Conservation (phyloP, 140 eudicot species). For the Senecio squalidus region DNA sequence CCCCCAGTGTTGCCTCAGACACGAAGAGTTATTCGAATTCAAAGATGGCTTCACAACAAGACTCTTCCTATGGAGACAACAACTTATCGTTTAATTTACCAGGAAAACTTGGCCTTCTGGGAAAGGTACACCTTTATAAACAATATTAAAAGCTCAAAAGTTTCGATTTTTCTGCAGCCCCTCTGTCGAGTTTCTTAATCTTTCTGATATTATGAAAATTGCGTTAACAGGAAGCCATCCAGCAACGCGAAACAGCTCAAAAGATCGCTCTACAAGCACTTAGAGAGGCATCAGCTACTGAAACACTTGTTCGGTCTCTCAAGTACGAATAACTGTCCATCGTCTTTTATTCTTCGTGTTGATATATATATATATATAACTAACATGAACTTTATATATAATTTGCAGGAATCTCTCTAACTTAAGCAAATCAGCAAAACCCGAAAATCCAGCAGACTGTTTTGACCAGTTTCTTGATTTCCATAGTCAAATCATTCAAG, state of each 20-base stretch:
- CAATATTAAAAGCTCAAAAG: background rate
- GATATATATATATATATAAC: background rate
- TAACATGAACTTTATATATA: constrained; percentile 3
- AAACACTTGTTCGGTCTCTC: constrained; percentile 71
- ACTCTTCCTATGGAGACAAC: constrained; percentile 38
- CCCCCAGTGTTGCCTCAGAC: constrained; percentile 21
- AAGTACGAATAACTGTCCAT: constrained; percentile 49
- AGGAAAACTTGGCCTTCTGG: constrained; percentile 68
- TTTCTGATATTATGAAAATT: background rate
- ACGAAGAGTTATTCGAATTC: constrained; percentile 31
- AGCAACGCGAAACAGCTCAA: constrained; percentile 89
- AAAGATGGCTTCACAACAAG: constrained; percentile 47
- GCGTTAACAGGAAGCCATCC: constrained; percentile 79
- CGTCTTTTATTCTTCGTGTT: background rate
- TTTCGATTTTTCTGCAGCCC: background rate
- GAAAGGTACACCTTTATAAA: constrained; percentile 48
- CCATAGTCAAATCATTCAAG: constrained; percentile 78
- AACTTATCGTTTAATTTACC: constrained; percentile 61
- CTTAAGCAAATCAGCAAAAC: constrained; percentile 66
- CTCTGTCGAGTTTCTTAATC: background rate
- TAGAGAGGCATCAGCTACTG: constrained; percentile 84
- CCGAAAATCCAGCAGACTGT: constrained; percentile 66
- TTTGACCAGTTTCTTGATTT: too few relatives aligned
- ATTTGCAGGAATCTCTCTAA: constrained; percentile 61
- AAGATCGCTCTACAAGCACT: too few relatives aligned